Evolutionary conservation across 495 filamentous ascomycete genomes (phyloP).

Genomic region (Extremus antarcticus): DNA sequence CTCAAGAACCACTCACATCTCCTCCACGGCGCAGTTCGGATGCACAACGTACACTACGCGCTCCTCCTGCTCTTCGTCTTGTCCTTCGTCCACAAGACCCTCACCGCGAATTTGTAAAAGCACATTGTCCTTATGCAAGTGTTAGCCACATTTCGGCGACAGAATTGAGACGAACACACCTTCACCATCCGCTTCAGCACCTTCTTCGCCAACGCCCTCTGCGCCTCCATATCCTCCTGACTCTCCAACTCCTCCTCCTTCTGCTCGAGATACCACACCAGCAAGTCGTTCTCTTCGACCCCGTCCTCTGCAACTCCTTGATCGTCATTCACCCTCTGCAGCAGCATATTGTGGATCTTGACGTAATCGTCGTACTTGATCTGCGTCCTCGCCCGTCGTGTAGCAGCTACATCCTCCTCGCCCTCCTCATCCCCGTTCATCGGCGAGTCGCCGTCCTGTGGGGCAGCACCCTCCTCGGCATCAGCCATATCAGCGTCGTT

Average conservation of each 20-base stretch:
- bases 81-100: constrained; percentile 52
- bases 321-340: constrained; percentile 70
- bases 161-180: constrained; percentile 46
- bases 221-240: constrained; percentile 67
- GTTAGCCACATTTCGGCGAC: constrained; percentile 3
- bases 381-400: constrained; percentile 57
- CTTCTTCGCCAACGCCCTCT: constrained; percentile 69
- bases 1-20: too few species aligned
- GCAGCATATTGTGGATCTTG: constrained; percentile 72
- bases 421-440: constrained; percentile 44
- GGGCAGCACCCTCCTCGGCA: constrained; percentile 28
- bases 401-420: constrained; percentile 32
- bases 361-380: constrained; percentile 96
- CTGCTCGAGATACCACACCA: constrained; percentile 91
- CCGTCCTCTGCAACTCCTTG: constrained; percentile 64
- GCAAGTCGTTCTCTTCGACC: constrained; percentile 74
- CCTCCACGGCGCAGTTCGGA: constrained; percentile 56
- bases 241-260: constrained; percentile 71
- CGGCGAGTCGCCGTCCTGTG: constrained; percentile 51
- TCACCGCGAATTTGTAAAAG: constrained; percentile 86
- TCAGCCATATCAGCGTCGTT: constrained; percentile 38
- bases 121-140: constrained; percentile 63
- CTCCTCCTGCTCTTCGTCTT: constrained; percentile 39
- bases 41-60: constrained; percentile 80
- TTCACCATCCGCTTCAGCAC: constrained; percentile 94